Conservation (phyloP, 2,329 filamentous ascomycete genomes). For the Didymella pomorum region DNA sequence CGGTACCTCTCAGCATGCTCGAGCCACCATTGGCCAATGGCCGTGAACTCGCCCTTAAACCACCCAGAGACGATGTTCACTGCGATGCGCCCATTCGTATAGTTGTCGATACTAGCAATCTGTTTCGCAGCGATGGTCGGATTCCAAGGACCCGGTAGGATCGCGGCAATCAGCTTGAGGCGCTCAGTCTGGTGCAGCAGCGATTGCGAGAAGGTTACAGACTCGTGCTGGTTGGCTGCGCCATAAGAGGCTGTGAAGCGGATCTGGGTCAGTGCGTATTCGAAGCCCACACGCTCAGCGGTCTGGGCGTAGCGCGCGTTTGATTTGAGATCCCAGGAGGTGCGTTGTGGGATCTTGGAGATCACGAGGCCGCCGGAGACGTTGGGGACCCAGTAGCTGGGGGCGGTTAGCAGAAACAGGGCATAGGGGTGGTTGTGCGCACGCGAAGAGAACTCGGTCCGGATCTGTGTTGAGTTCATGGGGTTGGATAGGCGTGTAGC, state of each 20-base stretch:
- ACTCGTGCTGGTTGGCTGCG: constrained; percentile 60
- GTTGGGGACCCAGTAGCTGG: constrained; percentile 63
- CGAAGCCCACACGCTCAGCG: constrained; percentile 60
- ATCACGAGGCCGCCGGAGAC: constrained; percentile 63
- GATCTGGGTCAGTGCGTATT: constrained; percentile 62
- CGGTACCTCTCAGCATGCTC: constrained; percentile 63
- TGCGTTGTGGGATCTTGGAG: constrained; percentile 61
- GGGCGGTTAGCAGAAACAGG: background rate
- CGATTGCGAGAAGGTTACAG: constrained; percentile 61
- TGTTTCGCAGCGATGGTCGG: constrained; percentile 62
- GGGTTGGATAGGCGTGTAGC: constrained; percentile 35
- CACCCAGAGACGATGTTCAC: constrained; percentile 64
- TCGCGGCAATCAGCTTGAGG: constrained; percentile 61
- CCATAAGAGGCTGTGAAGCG: constrained; percentile 62
- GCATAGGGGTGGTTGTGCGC: constrained; percentile 6
- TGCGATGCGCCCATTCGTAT: constrained; percentile 60
- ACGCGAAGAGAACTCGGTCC: constrained; percentile 57
- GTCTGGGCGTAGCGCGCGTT: constrained; percentile 60
- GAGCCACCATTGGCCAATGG: constrained; percentile 64
- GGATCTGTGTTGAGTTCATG: constrained; percentile 54
- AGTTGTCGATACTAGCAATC: constrained; percentile 62
- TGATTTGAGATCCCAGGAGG: constrained; percentile 58
- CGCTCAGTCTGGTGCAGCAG: constrained; percentile 58
- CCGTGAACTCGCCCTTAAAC: constrained; percentile 63
- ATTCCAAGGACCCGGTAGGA: constrained; percentile 53